These are phyloP conservation scores for Kodamaea ohmeri DNA, from an alignment of 1,139 yeast species.

Conservation along the genomic window DNA sequence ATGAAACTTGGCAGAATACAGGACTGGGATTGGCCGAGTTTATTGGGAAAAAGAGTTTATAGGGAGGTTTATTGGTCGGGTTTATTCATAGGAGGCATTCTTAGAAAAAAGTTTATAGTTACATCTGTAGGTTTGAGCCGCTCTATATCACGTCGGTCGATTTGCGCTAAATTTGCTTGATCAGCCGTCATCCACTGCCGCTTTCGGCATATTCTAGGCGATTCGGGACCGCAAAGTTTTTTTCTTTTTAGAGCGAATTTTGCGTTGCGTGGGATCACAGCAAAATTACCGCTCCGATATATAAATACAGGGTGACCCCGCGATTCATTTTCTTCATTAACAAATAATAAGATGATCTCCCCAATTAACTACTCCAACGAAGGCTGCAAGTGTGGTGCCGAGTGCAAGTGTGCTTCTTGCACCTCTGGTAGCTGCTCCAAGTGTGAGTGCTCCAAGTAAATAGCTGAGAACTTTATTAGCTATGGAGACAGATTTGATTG, in stretches of 20 bases:
- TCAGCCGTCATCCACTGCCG: constrained; percentile 3
- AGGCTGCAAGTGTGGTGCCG: constrained; percentile 25
- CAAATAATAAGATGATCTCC: constrained; percentile 10
- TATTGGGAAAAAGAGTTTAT: no score
- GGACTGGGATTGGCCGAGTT: no score
- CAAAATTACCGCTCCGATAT: constrained; percentile 7
- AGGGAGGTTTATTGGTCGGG: no score
- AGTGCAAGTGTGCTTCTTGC: constrained; percentile 26
- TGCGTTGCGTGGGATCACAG: constrained; percentile 8
- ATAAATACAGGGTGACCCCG: constrained; percentile 9
- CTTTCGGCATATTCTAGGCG: not conserved
- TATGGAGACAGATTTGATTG: constrained; percentile 1
- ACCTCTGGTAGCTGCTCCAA: constrained; percentile 18
- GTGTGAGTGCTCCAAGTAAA: constrained; percentile 25
- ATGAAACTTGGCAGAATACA: no score
- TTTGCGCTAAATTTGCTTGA: not conserved
- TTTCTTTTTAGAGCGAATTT: constrained; percentile 4
- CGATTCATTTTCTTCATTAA: constrained; percentile 9
- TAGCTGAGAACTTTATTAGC: not conserved
- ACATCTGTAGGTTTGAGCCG: no score
- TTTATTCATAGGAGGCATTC: no score
- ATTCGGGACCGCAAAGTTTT: constrained; percentile 1
- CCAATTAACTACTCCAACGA: constrained; percentile 19
- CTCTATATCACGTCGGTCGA: constrained; percentile 1
- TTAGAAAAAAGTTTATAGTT: no score